Evolutionary conservation across 225 moss, liverwort and hornwort genomes (phyloP), one percentile per base, ranked within the genome.

Genomic region (Physcomitrium patens): DNA sequence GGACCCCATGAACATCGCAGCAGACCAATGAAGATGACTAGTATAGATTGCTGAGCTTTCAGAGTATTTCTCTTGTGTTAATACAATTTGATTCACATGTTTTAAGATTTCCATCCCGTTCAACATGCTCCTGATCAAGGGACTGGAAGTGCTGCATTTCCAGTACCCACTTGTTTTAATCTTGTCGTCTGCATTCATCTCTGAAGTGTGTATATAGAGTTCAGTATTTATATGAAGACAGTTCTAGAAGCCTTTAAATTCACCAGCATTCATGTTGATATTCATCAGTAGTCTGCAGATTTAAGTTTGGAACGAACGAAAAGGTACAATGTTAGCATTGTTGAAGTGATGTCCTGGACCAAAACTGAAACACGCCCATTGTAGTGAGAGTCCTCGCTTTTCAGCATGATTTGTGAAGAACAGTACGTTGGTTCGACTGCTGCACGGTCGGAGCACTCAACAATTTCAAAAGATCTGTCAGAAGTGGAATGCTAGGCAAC

Each of bases 101-200:
- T 69, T n/a, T 24, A 68, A 50, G 41, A 55, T 20, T 10, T 43
- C 42, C n/a, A 48, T 15, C 7, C 48, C n/a, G 53, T 68, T 42
- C 20, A 67, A 60, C 65, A 37, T 41, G 59, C 68, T 74, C 31
- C 31, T 44, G 59, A 58, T 74, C 45, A 26, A 48, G 52, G 69
- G 58, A 74, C 22, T 58, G 64, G 17, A 48, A 55, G 43, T 15
- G 12, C 65, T 24, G 27, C 63, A 65, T 43, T 57, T 79, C 55
- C 55, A 23, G 31, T 68, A 11, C 14, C 10, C 0, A 9, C 10
- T 5, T 9, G 13, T 37, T 23, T 37, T 14, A 58, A 78, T 23
- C 48, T 13, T 50, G 27, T 45, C 63, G 53, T 70, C 44, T 45
- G 54, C 62, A 54, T 63, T 13, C 51, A 42, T 60, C 43, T 45